phyloP scores from a whole-genome alignment of 306 rosid genomes.

The Fragaria nilgerrensis region DNA sequence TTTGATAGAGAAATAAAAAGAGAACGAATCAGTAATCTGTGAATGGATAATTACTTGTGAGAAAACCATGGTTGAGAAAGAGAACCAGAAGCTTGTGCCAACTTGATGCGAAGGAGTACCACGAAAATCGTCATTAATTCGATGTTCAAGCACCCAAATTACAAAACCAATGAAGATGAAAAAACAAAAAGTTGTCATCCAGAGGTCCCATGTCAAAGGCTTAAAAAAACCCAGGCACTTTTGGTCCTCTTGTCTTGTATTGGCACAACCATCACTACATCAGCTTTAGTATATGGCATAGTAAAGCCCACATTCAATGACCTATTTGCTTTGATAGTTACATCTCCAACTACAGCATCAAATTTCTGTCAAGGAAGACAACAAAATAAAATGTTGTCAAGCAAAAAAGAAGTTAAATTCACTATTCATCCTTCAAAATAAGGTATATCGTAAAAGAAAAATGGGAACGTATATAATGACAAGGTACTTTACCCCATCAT shows the following conservation, averaged over 20 bases:
- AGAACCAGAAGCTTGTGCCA: slow-evolving; percentile 56
- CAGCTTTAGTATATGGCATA: not conserved
- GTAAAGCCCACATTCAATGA: slow-evolving; percentile 42
- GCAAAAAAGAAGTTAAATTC: too few species aligned
- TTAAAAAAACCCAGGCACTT: slow-evolving; percentile 57
- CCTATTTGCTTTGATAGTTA: slow-evolving; percentile 35
- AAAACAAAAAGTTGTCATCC: slow-evolving; percentile 40
- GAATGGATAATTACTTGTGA: slow-evolving; percentile 43
- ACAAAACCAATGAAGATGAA: slow-evolving; percentile 50
- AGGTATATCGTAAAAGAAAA: not conserved
- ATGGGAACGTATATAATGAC: not conserved
- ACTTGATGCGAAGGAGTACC: slow-evolving; percentile 43
- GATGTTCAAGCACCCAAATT: slow-evolving; percentile 55
- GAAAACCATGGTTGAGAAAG: slow-evolving; percentile 53
- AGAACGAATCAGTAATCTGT: not conserved
- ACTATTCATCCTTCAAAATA: too few species aligned
- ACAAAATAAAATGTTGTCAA: not conserved
- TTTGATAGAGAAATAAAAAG: not conserved
- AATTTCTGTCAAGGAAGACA: slow-evolving; percentile 21
- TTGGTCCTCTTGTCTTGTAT: not conserved
- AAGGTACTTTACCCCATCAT: not conserved
- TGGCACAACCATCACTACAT: not conserved
- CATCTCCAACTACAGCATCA: slow-evolving; percentile 38
- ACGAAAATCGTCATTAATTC: slow-evolving; percentile 42
- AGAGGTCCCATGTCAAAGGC: slow-evolving; percentile 50